These are phyloP conservation scores for Acidiella bohemica DNA, from an alignment of 495 filamentous ascomycete genomes.

Conservation along the genomic window DNA sequence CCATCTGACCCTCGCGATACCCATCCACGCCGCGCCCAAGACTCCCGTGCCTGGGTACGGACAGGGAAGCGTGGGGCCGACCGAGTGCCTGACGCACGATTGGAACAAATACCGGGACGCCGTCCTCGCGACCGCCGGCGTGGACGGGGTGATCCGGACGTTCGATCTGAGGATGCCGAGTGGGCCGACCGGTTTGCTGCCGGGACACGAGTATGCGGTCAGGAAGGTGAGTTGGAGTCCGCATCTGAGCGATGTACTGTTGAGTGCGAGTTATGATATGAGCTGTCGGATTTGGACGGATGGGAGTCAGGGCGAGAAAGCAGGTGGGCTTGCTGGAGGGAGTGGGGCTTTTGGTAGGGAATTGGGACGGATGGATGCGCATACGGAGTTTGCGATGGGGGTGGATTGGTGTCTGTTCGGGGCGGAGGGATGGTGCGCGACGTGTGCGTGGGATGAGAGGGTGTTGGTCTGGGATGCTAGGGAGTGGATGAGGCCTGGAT, in stretches of 20 bases:
- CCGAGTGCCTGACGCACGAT: constrained; percentile 84
- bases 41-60: constrained; percentile 26
- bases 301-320: constrained; percentile 41
- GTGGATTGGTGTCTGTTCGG: constrained; percentile 98
- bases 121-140: constrained; percentile 72
- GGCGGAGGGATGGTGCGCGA: constrained; percentile 87
- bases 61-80: constrained; percentile 38
- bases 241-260: constrained; percentile 69
- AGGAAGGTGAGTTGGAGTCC: constrained; percentile 78
- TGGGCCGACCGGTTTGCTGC: constrained; percentile 56
- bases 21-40: constrained; percentile 52
- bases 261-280: constrained; percentile 95
- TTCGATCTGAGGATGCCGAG: constrained; percentile 73
- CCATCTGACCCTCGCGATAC: constrained; percentile 63
- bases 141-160: constrained; percentile 73
- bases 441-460: constrained; percentile 83
- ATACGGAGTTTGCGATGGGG: constrained; percentile 95
- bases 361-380: constrained; percentile 74
- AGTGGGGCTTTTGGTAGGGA: constrained; percentile 56
- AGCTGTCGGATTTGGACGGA: constrained; percentile 88
- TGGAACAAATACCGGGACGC: constrained; percentile 95
- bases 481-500: constrained; percentile 36
- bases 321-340: constrained; percentile 25
- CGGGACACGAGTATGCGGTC: constrained; percentile 85
- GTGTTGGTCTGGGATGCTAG: constrained; percentile 86